Evolutionary conservation across 2,329 filamentous ascomycete species (phyloP), one percentile per base, ranked within the genome.

Genomic region (Aulographum hederae): DNA sequence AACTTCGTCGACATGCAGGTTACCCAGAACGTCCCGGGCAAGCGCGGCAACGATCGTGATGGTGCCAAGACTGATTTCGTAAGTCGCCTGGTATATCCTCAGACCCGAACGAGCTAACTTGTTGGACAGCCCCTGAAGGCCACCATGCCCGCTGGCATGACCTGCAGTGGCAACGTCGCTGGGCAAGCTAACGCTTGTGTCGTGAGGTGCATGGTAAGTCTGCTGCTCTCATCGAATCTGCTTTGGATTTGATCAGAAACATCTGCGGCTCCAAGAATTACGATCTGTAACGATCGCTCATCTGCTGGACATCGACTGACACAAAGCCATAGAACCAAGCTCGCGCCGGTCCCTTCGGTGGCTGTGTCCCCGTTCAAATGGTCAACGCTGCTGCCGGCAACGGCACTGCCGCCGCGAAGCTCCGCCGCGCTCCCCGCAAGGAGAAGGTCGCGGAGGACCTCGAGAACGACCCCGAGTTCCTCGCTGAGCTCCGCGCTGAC

Each of bases 341-440:
- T n/a, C n/a, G n/a, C n/a, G 21, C 21, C 12, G 69, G 70, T 11
- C 70, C 70, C 18, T 75, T 75, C 43, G 70, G 71, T 33, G 68
- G 67, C 29, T 65, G 68, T 39, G 61, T 71, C 13, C 63, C 67
- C 10, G 60, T 70, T 5, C 66, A 71, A 47, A 61, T 60, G 50
- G 45, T 42, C 17, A 18, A 18, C 11, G 32, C 23, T 27, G 33
- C 32, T 16, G 40, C 32, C 25, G 35, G n/a, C 37, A 20, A 32
- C 36, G 25, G 36, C 35, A 27, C 27, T 18, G 14, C 10, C 21
- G 21, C 10, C 10, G 21, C 21, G 12, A 12, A 12, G 12, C 21
- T 25, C 10, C 10, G 12, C 12, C 10, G 21, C 21, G 21, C 10
- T 12, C 10, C 12, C 21, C 8, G 12, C 21, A 25, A 25, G 10